These are phyloP conservation scores for Tuber microsphaerosporum DNA, from an alignment of 495 filamentous ascomycete species.

Conservation along the genomic window DNA sequence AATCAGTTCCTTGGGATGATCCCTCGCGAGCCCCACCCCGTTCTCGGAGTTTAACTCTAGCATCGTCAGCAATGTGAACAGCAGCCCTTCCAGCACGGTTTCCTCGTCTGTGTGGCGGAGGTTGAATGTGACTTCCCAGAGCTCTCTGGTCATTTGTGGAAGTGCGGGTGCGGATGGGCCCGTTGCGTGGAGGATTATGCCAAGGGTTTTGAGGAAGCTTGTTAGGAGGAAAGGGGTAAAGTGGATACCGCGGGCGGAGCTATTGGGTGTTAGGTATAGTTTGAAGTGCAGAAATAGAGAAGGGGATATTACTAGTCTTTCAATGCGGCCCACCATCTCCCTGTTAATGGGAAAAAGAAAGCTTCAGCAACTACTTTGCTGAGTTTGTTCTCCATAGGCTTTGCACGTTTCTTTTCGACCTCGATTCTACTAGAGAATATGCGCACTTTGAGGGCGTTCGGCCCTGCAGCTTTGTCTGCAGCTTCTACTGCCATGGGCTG, in stretches of 20 bases:
- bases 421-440: slow-evolving; percentile 68
- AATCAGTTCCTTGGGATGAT: slow-evolving; percentile 50
- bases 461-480: slow-evolving; percentile 63
- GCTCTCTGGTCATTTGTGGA: slow-evolving; percentile 61
- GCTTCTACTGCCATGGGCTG: slow-evolving; percentile 69
- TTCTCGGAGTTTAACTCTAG: slow-evolving; percentile 65
- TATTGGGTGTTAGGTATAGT: slow-evolving; percentile 31
- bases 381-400: slow-evolving; percentile 65
- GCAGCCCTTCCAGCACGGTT: slow-evolving; percentile 60
- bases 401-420: slow-evolving; percentile 59
- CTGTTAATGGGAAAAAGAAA: slow-evolving; percentile 75
- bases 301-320: slow-evolving; percentile 38
- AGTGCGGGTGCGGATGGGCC: slow-evolving; percentile 57
- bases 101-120: slow-evolving; percentile 50
- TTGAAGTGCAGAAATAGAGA: neutral
- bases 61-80: slow-evolving; percentile 72
- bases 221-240: slow-evolving; percentile 57
- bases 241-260: slow-evolving; percentile 47
- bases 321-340: slow-evolving; percentile 52
- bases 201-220: slow-evolving; percentile 59
- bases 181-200: slow-evolving; percentile 58
- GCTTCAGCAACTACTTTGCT: slow-evolving; percentile 63
- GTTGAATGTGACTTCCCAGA: slow-evolving; percentile 60
- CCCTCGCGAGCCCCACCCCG: slow-evolving; percentile 52
- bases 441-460: slow-evolving; percentile 74